phyloP scores from a whole-genome alignment of 495 filamentous ascomycete genomes.

The Aspergillus bertholletiae region DNA sequence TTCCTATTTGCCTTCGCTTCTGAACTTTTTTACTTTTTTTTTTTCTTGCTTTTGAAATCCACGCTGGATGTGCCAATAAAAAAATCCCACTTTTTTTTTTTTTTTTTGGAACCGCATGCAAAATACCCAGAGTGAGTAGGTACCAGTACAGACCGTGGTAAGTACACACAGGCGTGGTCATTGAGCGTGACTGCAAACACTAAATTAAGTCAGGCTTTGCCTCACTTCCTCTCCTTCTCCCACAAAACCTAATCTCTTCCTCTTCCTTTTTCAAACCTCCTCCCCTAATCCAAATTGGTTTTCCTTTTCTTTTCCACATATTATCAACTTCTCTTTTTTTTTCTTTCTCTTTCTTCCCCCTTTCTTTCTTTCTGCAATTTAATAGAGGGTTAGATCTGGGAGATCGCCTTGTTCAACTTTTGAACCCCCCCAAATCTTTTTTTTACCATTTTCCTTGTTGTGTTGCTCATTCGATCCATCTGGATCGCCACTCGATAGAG shows the following conservation, averaged over 20 bases:
- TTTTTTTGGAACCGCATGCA: not conserved
- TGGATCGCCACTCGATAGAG: conserved; percentile 18
- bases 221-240: conserved; percentile 16
- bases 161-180: not conserved
- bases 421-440: conserved; percentile 9
- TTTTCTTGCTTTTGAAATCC: conserved; percentile 2
- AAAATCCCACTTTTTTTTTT: conserved; percentile 4
- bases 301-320: conserved; percentile 36
- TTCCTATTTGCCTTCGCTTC: conserved; percentile 1
- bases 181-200: not conserved
- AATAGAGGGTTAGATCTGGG: conserved; percentile 29
- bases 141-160: too few relatives aligned
- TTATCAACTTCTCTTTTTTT: conserved; percentile 33
- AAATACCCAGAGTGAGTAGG: not conserved
- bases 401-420: conserved; percentile 25
- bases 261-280: conserved; percentile 26
- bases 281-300: conserved; percentile 20
- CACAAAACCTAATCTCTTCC: conserved; percentile 32
- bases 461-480: conserved; percentile 8
- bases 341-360: conserved; percentile 29
- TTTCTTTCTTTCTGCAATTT: conserved; percentile 29
- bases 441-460: conserved; percentile 6
- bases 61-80: conserved; percentile 4
- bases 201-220: conserved; percentile 2
- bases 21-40: conserved; percentile 1